Percentiles rank a stretch among this genome's conserved stretches.
phyloP scores from a whole-genome alignment of 2,329 filamentous ascomycete genomes.

The Hymenoscyphus fraxineus region DNA sequence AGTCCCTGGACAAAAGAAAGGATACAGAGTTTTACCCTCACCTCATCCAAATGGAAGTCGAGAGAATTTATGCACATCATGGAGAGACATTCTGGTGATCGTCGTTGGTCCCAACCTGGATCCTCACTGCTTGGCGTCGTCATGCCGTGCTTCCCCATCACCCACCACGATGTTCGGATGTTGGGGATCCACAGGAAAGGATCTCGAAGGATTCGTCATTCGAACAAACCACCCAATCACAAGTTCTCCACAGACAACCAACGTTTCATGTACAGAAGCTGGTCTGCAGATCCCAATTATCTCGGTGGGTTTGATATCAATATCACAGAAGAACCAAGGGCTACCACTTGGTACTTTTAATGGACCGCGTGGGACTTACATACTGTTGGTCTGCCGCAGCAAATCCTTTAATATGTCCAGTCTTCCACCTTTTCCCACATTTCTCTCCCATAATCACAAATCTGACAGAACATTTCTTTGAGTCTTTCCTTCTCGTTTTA shows the following conservation, averaged over 20 bases:
- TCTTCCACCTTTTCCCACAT: not conserved
- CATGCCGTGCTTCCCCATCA: not conserved
- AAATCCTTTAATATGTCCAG: not conserved
- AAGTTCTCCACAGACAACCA: not conserved
- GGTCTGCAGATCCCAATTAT: not conserved
- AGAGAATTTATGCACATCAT: not conserved
- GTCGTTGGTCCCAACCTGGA: not conserved
- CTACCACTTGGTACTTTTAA: not conserved
- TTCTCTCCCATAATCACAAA: not conserved
- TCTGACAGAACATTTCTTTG: not conserved
- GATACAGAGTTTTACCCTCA: not conserved
- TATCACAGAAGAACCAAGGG: not conserved
- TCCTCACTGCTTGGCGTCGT: not conserved
- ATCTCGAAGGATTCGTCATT: not conserved
- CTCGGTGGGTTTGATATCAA: not conserved
- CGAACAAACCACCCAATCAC: not conserved
- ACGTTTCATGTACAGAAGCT: not conserved
- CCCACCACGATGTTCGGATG: not conserved
- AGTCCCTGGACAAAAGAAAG: not conserved
- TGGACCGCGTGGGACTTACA: not conserved
- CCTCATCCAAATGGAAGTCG: too few relatives aligned
- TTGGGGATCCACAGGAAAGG: not conserved
- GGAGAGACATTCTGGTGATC: not conserved
- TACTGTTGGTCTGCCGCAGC: constrained; percentile 1
- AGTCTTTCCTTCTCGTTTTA: not conserved